phyloP scores from a whole-genome alignment of 106 monocot species.

The Dendrobium catenatum region DNA sequence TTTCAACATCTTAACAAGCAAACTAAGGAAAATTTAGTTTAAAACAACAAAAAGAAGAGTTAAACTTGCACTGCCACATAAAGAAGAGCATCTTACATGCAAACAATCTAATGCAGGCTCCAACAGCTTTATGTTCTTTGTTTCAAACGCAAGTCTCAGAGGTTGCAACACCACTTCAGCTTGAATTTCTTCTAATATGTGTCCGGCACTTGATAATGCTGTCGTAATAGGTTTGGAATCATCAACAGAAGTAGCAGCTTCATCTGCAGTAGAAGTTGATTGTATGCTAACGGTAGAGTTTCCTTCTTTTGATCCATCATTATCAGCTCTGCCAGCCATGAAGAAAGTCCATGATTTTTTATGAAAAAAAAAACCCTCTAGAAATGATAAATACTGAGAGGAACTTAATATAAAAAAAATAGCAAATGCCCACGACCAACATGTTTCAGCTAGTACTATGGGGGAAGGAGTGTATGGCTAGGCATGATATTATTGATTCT shows the following conservation, averaged over 20 bases:
- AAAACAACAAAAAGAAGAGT: background rate
- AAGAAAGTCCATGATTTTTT: background rate
- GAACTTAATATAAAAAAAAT: no score
- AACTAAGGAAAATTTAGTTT: background rate
- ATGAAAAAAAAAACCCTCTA: background rate
- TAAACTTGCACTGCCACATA: background rate
- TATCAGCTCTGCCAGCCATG: constrained; percentile 20
- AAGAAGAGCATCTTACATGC: constrained; percentile 55
- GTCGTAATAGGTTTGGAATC: constrained; percentile 32
- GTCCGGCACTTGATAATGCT: constrained; percentile 67
- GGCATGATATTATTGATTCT: no score
- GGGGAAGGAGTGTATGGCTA: no score
- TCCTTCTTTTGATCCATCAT: constrained; percentile 20
- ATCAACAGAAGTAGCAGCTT: constrained; percentile 19
- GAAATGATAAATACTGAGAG: no score
- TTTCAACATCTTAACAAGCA: background rate
- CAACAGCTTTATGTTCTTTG: constrained; percentile 83
- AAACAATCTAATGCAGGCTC: constrained; percentile 91
- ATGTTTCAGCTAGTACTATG: no score
- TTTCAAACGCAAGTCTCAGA: constrained; percentile 86
- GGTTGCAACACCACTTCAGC: constrained; percentile 83
- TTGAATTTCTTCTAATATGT: constrained; percentile 69
- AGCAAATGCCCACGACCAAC: no score
- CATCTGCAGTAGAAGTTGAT: constrained; percentile 22
- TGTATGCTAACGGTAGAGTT: constrained; percentile 9